Conservation (phyloP, 331 rosid genomes). For the Acacia concinna region DNA sequence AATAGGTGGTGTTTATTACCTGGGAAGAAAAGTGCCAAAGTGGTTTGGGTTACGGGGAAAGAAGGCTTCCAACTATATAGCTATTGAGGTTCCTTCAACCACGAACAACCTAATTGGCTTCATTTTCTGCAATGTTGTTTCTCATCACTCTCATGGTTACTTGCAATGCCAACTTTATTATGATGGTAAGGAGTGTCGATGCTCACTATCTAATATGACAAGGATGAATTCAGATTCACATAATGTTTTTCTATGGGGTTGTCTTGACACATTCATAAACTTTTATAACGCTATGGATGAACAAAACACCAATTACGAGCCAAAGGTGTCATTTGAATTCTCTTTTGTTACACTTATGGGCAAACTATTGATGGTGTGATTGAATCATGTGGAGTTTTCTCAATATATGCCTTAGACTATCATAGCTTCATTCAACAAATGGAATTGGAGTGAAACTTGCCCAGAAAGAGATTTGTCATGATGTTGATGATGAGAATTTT, state of each 20-base stretch:
- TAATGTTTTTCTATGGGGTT: constrained; percentile 10
- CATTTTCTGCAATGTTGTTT: constrained; percentile 4
- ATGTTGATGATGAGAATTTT: background rate
- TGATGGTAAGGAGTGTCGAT: background rate
- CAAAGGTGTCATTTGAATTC: background rate
- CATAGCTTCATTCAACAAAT: background rate
- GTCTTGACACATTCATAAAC: background rate
- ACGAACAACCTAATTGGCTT: background rate
- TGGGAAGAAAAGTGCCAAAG: constrained; percentile 16
- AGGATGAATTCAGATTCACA: background rate
- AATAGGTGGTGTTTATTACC: constrained; percentile 1
- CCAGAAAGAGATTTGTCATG: background rate
- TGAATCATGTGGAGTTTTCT: background rate
- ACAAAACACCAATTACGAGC: background rate
- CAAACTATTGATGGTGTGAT: background rate
- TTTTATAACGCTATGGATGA: background rate
- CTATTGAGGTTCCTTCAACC: background rate
- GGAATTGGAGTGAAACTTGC: background rate
- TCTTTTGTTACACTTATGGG: background rate
- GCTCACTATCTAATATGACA: too few species aligned
- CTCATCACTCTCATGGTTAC: background rate
- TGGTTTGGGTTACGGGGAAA: background rate
- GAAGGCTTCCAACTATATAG: background rate
- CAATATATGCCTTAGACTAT: constrained; percentile 1
- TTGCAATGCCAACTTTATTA: constrained; percentile 9